These are phyloP conservation scores for Arthrinium phaeospermum DNA, from an alignment of 2,329 filamentous ascomycete species.

Conservation along the genomic window DNA sequence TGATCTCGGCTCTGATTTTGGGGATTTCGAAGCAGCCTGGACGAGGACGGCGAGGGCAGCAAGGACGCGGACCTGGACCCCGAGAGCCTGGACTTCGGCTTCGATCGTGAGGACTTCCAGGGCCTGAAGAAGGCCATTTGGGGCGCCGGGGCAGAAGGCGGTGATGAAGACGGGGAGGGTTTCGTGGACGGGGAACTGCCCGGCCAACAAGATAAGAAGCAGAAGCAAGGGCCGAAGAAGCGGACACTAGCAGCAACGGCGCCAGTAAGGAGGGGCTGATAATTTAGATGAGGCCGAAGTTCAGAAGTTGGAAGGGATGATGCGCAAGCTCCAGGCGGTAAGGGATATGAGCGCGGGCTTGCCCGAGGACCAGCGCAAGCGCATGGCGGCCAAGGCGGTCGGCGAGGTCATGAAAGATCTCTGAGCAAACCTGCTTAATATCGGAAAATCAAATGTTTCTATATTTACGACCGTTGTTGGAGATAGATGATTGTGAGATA, in stretches of 20 bases:
- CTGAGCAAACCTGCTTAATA: constrained; percentile 33
- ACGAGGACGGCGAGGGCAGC: constrained; percentile 29
- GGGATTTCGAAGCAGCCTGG: constrained; percentile 40
- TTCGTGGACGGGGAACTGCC: constrained; percentile 20
- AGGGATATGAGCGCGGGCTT: constrained; percentile 64
- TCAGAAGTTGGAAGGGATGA: constrained; percentile 66
- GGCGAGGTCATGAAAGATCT: constrained; percentile 69
- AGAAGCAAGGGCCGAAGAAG: background rate
- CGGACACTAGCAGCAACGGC: constrained; percentile 29
- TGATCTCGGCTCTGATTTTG: constrained; percentile 41
- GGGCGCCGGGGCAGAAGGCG: constrained; percentile 39
- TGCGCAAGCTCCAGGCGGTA: constrained; percentile 67
- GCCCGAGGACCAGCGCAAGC: constrained; percentile 64
- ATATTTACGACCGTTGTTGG: background rate
- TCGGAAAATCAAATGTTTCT: background rate
- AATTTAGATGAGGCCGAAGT: constrained; percentile 57
- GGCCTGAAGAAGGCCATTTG: constrained; percentile 59
- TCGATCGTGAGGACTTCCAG: constrained; percentile 58
- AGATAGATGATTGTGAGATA: background rate
- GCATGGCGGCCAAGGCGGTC: constrained; percentile 66
- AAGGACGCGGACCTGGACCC: constrained; percentile 45
- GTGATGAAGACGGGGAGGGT: constrained; percentile 17
- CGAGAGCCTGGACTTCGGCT: constrained; percentile 57
- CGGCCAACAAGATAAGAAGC: constrained; percentile 21
- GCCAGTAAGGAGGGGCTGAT: constrained; percentile 37